A percentile compares a stretch with the other conserved stretches of the same genome.
phyloP scores from a whole-genome alignment of 2,329 filamentous ascomycete species.

The Annulohypoxylon truncatum region DNA sequence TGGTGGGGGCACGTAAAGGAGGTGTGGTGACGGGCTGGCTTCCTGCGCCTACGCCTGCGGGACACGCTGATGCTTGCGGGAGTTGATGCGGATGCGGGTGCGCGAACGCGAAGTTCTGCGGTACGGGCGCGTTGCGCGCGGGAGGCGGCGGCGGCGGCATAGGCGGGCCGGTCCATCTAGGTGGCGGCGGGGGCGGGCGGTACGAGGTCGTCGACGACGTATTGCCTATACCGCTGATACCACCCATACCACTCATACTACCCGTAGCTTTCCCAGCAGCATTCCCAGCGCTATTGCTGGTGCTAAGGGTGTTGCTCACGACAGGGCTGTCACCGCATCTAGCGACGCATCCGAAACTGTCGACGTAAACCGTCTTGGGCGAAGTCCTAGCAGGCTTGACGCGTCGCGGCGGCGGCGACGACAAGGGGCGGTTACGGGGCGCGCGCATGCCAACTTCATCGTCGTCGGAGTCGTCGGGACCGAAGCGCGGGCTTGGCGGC shows the following conservation, averaged over 20 bases:
- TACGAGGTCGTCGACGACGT: slow-evolving; percentile 12
- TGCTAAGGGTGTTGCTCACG: background rate
- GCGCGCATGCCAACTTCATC: slow-evolving; percentile 27
- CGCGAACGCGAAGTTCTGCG: background rate
- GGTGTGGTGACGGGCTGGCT: background rate
- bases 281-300: background rate
- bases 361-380: slow-evolving; percentile 1
- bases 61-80: too few relatives aligned
- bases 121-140: slow-evolving; percentile 6
- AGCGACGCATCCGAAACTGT: background rate
- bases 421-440: too few relatives aligned
- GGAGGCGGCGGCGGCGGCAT: slow-evolving; percentile 16
- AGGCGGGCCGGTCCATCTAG: slow-evolving; percentile 26
- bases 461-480: slow-evolving; percentile 20
- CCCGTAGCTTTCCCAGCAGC: background rate
- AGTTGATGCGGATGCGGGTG: background rate
- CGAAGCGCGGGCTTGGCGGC: slow-evolving; percentile 3
- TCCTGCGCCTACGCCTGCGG: background rate
- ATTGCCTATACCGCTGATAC: too few relatives aligned
- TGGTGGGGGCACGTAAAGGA: background rate
- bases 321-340: background rate
- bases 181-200: slow-evolving; percentile 34
- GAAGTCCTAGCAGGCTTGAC: slow-evolving; percentile 4
- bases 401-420: background rate
- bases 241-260: background rate